These are phyloP conservation scores for Coemansia sp. DNA, from an alignment of 192 early-diverging fungal species.

Conservation along the genomic window DNA sequence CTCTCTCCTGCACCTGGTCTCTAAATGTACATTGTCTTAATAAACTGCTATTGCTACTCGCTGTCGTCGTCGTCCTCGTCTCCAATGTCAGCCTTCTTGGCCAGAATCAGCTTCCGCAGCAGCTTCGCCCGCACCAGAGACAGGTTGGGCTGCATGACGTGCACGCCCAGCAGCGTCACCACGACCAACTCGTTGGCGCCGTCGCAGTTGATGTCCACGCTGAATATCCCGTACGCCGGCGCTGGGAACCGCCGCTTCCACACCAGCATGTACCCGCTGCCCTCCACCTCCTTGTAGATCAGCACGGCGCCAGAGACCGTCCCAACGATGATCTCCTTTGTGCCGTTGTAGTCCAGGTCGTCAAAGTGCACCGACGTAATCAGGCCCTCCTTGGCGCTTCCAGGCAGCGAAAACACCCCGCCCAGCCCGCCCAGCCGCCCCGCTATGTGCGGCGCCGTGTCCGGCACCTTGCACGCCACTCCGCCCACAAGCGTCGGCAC, in stretches of 20 bases:
- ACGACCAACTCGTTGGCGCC: conserved; percentile 57
- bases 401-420: conserved; percentile 48
- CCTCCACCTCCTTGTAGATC: conserved; percentile 49
- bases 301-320: conserved; percentile 51
- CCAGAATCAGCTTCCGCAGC: conserved; percentile 38
- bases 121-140: conserved; percentile 38
- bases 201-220: conserved; percentile 55
- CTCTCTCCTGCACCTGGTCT: conserved; percentile 10
- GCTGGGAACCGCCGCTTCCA: conserved; percentile 56
- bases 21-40: background rate
- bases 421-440: conserved; percentile 46
- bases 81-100: conserved; percentile 12
- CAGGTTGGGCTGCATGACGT: conserved; percentile 57
- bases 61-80: conserved; percentile 1
- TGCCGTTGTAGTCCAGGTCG: conserved; percentile 45
- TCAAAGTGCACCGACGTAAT: conserved; percentile 55
- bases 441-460: conserved; percentile 30
- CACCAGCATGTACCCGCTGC: conserved; percentile 44
- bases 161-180: conserved; percentile 56
- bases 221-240: conserved; percentile 50
- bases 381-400: conserved; percentile 46
- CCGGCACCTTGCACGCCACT: conserved; percentile 31
- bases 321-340: conserved; percentile 49
- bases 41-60: background rate
- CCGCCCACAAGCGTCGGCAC: conserved; percentile 55